Evolutionary conservation across 2,329 filamentous ascomycete species (phyloP).

Genomic region (Hansfordia pulvinata): DNA sequence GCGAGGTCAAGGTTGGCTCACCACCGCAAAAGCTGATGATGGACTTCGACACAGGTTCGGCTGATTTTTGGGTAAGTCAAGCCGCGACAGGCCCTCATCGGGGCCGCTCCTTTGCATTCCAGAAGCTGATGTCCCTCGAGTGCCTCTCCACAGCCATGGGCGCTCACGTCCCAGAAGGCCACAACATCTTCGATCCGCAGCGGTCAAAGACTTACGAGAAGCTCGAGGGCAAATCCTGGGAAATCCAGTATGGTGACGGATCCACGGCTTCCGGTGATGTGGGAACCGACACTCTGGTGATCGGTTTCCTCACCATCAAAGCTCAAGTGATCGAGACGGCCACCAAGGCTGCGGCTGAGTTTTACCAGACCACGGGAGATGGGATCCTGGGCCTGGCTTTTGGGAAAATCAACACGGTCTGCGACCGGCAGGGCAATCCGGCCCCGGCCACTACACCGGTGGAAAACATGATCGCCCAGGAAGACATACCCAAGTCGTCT

Average conservation of each 20-base stretch:
- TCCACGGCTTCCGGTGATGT: slow-evolving; percentile 53
- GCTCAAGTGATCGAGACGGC: slow-evolving; percentile 54
- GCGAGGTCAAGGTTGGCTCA: slow-evolving; percentile 49
- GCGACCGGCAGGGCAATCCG: slow-evolving; percentile 21
- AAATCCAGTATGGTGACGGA: slow-evolving; percentile 54
- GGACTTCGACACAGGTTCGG: slow-evolving; percentile 59
- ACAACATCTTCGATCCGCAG: slow-evolving; percentile 43
- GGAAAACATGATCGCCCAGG: slow-evolving; percentile 51
- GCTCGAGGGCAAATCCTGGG: slow-evolving; percentile 37
- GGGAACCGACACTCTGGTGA: slow-evolving; percentile 44
- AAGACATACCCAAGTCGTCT: slow-evolving; percentile 28
- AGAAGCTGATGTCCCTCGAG: no score
- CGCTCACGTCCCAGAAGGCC: slow-evolving; percentile 21
- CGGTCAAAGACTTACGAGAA: slow-evolving; percentile 48
- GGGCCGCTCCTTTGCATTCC: neutral
- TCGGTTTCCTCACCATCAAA: slow-evolving; percentile 49
- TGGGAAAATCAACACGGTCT: slow-evolving; percentile 48
- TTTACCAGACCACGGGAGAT: slow-evolving; percentile 41
- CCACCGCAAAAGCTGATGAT: slow-evolving; percentile 47
- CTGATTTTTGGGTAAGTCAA: slow-evolving; percentile 51
- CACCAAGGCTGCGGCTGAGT: slow-evolving; percentile 41
- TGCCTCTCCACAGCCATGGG: slow-evolving; percentile 36
- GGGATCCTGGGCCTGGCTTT: slow-evolving; percentile 57
- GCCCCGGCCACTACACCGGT: slow-evolving; percentile 45
- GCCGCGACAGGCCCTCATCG: no score